A percentile compares a stretch with the other conserved stretches of the same genome.
Evolutionary conservation across 2,329 filamentous ascomycete species (phyloP).

Genomic region (Phyllosticta citriasiana): DNA sequence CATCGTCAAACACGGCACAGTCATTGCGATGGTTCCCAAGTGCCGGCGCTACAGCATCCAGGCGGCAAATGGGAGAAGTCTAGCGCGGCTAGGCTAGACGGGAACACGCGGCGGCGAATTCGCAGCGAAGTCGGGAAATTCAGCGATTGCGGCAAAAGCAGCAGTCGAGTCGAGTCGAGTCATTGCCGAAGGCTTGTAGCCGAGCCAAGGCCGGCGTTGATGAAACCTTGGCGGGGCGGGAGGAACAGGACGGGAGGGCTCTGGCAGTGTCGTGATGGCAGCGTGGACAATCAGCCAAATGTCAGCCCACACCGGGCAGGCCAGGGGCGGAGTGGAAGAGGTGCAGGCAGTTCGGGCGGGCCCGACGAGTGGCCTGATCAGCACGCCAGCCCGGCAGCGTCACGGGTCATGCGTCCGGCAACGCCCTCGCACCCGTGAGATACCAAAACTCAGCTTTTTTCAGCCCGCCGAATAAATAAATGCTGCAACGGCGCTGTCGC

Average conservation of each 20-base stretch:
- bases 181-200: neutral
- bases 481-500: neutral
- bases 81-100: neutral
- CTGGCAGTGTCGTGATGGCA: neutral
- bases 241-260: neutral
- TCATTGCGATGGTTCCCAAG: no score
- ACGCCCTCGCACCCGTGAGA: neutral
- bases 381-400: constrained; percentile 3
- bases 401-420: neutral
- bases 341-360: neutral
- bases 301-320: neutral
- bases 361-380: constrained; percentile 9
- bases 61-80: no score
- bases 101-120: neutral
- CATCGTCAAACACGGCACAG: no score
- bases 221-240: neutral
- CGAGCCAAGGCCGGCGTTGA: neutral
- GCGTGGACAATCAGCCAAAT: neutral
- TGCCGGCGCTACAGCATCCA: no score
- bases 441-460: neutral
- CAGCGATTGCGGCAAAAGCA: neutral
- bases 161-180: neutral
- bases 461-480: constrained; percentile 6
- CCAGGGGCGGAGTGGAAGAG: neutral
- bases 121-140: neutral